Conservation (phyloP, 345 rosid species). For the Pistacia atlantica region DNA sequence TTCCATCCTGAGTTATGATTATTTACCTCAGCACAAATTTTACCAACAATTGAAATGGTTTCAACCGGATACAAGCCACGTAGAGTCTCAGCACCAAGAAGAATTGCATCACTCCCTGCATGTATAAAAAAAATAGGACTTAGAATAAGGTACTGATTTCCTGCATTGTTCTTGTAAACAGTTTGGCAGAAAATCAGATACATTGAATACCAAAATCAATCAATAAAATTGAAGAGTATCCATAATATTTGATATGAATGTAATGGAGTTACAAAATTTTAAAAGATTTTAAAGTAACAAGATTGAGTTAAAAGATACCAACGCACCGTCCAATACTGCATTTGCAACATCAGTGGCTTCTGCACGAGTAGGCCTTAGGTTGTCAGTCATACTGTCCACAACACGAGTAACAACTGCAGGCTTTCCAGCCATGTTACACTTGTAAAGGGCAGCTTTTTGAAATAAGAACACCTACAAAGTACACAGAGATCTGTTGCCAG, state of each 20-base stretch:
- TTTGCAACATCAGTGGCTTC: constrained; percentile 99
- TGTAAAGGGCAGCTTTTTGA: constrained; percentile 93
- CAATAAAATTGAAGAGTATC: neutral
- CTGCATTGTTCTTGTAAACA: neutral
- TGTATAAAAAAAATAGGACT: neutral
- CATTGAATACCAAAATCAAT: neutral
- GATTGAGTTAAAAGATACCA: neutral
- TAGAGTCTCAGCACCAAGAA: constrained; percentile 97
- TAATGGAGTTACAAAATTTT: neutral
- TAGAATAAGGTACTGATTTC: neutral
- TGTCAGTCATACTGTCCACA: constrained; percentile 97
- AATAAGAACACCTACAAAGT: constrained; percentile 81
- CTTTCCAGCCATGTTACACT: constrained; percentile 98
- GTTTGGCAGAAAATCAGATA: neutral
- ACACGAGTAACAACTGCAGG: constrained; percentile 97
- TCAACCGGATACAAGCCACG: constrained; percentile 93
- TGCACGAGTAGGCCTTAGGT: constrained; percentile 95
- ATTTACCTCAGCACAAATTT: constrained; percentile 88
- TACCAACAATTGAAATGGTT: constrained; percentile 85
- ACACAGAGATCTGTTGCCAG: constrained; percentile 21
- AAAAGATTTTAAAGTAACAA: constrained; percentile 4
- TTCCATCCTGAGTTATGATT: neutral
- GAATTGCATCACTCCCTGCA: constrained; percentile 96
- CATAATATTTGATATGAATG: neutral
- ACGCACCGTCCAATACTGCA: constrained; percentile 91